phyloP scores from a whole-genome alignment of 495 filamentous ascomycete species.

The Penicillium dipodomyicola region DNA sequence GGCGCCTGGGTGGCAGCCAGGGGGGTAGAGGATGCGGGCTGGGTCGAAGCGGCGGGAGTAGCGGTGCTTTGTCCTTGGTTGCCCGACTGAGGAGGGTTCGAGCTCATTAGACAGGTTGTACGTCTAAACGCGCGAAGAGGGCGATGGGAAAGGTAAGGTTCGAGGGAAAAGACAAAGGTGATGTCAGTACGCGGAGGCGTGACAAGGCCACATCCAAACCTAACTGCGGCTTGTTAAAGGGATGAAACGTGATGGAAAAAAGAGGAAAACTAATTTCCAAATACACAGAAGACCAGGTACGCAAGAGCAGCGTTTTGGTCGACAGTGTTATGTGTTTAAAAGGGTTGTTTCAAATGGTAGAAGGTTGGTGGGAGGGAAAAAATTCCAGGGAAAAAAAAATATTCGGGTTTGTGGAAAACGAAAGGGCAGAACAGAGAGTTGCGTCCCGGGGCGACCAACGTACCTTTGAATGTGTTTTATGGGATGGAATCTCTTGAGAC shows the following conservation, averaged over 20 bases:
- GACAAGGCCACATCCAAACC: slow-evolving; percentile 37
- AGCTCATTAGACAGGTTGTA: slow-evolving; percentile 52
- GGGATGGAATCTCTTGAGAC: neutral
- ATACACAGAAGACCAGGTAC: slow-evolving; percentile 26
- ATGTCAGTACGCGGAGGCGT: slow-evolving; percentile 35
- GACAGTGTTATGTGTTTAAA: slow-evolving; percentile 11
- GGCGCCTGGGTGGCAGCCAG: slow-evolving; percentile 53
- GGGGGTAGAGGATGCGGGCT: slow-evolving; percentile 52
- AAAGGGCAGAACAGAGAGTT: slow-evolving; percentile 2
- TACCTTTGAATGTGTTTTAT: slow-evolving; percentile 2
- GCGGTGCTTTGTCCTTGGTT: slow-evolving; percentile 53
- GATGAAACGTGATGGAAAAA: slow-evolving; percentile 30
- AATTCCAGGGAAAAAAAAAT: slow-evolving; percentile 28
- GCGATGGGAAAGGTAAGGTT: slow-evolving; percentile 4
- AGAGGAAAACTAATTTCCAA: slow-evolving; percentile 16
- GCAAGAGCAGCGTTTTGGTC: slow-evolving; percentile 32
- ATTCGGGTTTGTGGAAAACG: slow-evolving; percentile 17
- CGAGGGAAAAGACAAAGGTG: slow-evolving; percentile 23
- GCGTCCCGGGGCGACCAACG: slow-evolving; percentile 2
- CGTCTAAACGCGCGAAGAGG: slow-evolving; percentile 32
- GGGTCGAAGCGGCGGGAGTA: slow-evolving; percentile 38
- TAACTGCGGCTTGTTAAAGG: slow-evolving; percentile 23
- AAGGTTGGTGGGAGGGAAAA: slow-evolving; percentile 13
- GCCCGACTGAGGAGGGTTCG: slow-evolving; percentile 50
- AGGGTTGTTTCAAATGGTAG: slow-evolving; percentile 8